Base-by-base conservation (phyloP, 2,329 filamentous ascomycete species). In the Tolypocladium paradoxum region DNA sequence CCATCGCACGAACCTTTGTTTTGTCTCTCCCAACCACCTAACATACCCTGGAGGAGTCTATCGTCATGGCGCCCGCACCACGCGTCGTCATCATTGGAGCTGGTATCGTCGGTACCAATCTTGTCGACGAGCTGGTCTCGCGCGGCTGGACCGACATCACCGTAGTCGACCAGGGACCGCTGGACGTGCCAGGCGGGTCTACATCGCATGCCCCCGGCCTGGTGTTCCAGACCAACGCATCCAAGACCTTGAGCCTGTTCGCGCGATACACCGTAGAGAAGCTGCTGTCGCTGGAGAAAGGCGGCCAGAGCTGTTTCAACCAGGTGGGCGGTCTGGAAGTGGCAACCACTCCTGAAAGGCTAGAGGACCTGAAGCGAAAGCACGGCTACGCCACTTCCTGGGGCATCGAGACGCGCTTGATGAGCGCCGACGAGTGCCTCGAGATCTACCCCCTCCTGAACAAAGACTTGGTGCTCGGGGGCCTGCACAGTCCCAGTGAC, bases 141-240 rank as follows among this genome's bases (percentile, higher is more conserved):
- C 75, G 79, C 60, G 82, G 82, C 70, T 85, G 82, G 81, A 75
- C 64, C 52, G 67, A 84, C 63, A 81, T 85, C 64, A 84, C 81
- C 20, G 81, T 85, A 49, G 68, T 85, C 56, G 82, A 85, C 57
- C 82, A 85, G 64, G 82, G 82, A 0, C 82, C 82, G 3, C 64
- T 85, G 57, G 68, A 72, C 54, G 77, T 84, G 74, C 82, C 82
- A 0, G 82, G 82, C 29, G 82, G 82, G 46, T 85, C 82, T 31
- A 84, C 82, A 7, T 84, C 81, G 7, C 82, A 85, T 57, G 82
- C 82, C 5, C 82, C 82, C 0, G 82, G 82, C 0, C 72, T 85
- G 3, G 81, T 85, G 0, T 85, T 83, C 59, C 81, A 85, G 61
- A 84, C 79, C 8, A 84, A 78, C 50, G 64, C 70, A 1, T 80